Percentiles rank a stretch among this genome's conserved stretches.
Evolutionary conservation across 1,284 basidiomycete species (phyloP).

Genomic region (Chondrostereum purpureum): DNA sequence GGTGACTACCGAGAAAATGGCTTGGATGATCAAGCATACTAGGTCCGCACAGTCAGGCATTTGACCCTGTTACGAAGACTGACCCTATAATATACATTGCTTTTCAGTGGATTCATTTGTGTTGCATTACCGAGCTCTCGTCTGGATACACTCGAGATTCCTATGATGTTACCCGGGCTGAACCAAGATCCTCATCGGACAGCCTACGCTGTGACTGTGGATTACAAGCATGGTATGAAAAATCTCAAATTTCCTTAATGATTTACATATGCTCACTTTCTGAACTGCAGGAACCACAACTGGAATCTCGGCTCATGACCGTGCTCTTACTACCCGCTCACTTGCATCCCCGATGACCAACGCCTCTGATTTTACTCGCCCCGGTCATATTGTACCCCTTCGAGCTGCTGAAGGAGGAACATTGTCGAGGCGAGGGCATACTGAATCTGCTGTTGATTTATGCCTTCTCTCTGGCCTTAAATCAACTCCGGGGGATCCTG

Average conservation of each 20-base stretch:
- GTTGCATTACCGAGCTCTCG: constrained; percentile 76
- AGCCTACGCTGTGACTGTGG: constrained; percentile 96
- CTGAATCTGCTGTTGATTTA: constrained; percentile 87
- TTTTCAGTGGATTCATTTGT: constrained; percentile 87
- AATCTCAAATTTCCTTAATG: too few relatives aligned
- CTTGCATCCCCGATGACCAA: constrained; percentile 58
- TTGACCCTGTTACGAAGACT: constrained; percentile 5
- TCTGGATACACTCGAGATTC: constrained; percentile 78
- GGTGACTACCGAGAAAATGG: constrained; percentile 94
- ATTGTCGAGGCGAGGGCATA: constrained; percentile 84
- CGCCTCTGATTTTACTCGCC: constrained; percentile 81
- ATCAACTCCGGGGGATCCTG: constrained; percentile 29
- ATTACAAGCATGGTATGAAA: constrained; percentile 76
- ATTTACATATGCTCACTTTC: constrained; percentile 3
- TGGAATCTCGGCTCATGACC: constrained; percentile 95
- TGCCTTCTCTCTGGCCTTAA: constrained; percentile 70
- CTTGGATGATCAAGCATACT: constrained; percentile 96
- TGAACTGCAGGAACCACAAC: constrained; percentile 77
- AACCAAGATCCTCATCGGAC: constrained; percentile 92
- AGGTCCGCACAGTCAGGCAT: constrained; percentile 51
- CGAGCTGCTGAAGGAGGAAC: constrained; percentile 85
- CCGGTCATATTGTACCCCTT: constrained; percentile 94
- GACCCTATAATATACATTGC: too few relatives aligned
- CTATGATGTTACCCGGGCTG: constrained; percentile 85
- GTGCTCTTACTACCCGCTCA: constrained; percentile 80